Evolutionary conservation across 2,329 filamentous ascomycete genomes (phyloP).

Genomic region (Alternaria sp.): DNA sequence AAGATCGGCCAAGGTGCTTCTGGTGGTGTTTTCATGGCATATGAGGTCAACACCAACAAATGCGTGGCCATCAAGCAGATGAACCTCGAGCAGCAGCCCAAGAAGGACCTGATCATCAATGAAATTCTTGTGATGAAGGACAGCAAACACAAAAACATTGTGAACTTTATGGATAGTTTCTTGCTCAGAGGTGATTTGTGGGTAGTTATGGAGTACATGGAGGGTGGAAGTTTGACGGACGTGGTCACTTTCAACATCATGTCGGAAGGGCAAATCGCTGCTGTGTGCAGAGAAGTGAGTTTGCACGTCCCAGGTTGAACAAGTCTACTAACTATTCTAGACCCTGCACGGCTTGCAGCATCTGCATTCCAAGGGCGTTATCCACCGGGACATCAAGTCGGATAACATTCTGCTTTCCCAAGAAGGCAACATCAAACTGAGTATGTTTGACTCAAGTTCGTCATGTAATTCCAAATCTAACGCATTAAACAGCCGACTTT

Average conservation of each 20-base stretch:
- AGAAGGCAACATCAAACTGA: conserved; percentile 97
- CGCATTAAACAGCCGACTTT: conserved; percentile 76
- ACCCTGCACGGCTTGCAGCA: conserved; percentile 92
- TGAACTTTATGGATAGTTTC: conserved; percentile 99
- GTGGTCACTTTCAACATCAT: conserved; percentile 99
- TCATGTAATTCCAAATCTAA: conserved; percentile 9
- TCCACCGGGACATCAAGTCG: conserved; percentile 98
- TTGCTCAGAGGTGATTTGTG: conserved; percentile 88
- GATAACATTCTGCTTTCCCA: conserved; percentile 95
- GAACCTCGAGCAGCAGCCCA: conserved; percentile 97
- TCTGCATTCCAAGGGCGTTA: conserved; percentile 95
- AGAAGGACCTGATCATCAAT: conserved; percentile 99
- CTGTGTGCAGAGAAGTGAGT: conserved; percentile 83
- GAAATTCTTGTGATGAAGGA: conserved; percentile 99
- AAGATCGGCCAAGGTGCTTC: conserved; percentile 99
- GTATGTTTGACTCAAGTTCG: conserved; percentile 61
- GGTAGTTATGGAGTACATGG: conserved; percentile 99
- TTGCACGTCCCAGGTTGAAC: no score
- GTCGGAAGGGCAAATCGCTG: conserved; percentile 96
- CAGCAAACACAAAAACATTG: conserved; percentile 96
- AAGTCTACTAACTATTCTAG: conserved; percentile 48
- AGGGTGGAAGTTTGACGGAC: conserved; percentile 95
- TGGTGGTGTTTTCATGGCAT: conserved; percentile 92
- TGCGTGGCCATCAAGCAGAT: conserved; percentile 99
- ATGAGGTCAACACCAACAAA: conserved; percentile 82